These are phyloP conservation scores for Gossypium lobatum DNA, from an alignment of 441 rosid genomes.

Conservation along the genomic window DNA sequence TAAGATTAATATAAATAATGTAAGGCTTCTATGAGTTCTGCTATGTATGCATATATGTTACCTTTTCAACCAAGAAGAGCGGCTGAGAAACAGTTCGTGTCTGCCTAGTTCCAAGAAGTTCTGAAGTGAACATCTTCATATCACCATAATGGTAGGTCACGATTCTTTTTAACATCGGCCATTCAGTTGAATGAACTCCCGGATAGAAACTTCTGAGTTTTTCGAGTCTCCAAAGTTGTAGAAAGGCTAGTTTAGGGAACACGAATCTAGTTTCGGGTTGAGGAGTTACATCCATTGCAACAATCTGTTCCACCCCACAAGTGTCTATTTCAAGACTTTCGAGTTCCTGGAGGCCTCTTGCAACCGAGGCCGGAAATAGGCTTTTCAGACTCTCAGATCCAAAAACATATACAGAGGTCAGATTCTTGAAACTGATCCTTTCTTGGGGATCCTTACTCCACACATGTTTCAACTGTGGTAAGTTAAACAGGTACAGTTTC, in stretches of 20 bases:
- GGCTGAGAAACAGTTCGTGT: background rate
- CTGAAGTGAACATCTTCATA: constrained; percentile 6
- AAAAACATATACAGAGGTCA: background rate
- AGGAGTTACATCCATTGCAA: constrained; percentile 5
- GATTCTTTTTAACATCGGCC: constrained; percentile 7
- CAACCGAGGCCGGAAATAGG: constrained; percentile 24
- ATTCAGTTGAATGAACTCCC: constrained; percentile 2
- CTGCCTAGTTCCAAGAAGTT: background rate
- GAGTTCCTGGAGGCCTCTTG: constrained; percentile 15
- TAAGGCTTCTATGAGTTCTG: background rate
- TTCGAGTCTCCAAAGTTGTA: constrained; percentile 6
- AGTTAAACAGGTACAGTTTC: background rate
- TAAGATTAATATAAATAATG: background rate
- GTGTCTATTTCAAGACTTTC: background rate
- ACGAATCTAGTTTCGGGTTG: constrained; percentile 6
- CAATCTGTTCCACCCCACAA: constrained; percentile 22
- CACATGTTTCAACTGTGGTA: constrained; percentile 26
- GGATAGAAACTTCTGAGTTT: constrained; percentile 16
- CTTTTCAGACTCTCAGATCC: constrained; percentile 14
- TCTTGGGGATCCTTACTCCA: constrained; percentile 20
- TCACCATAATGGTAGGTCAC: constrained; percentile 1
- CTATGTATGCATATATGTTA: background rate
- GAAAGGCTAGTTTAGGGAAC: constrained; percentile 12
- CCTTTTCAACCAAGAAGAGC: constrained; percentile 14
- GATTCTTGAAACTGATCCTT: constrained; percentile 17